Evolutionary conservation across 139 green algal species (phyloP), one percentile per base, ranked within the genome.

Genomic region (Diplosphaera chodatii): DNA sequence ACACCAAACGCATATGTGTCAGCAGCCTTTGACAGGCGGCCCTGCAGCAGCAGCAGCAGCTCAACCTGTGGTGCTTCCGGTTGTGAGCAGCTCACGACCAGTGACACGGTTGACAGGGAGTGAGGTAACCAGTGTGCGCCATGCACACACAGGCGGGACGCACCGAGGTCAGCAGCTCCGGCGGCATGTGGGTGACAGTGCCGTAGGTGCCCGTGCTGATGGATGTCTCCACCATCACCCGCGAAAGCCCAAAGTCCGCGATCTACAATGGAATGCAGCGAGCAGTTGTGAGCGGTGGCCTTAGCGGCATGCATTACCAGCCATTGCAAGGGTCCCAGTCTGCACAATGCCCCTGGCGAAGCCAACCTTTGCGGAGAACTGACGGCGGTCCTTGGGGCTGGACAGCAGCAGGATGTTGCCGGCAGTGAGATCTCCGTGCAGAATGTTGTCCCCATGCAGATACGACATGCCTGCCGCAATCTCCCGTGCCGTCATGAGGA

Each of bases 201-300:
- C 80, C 81, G 37, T 80, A 81, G 10, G 71, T 79, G 59, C 63
- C 68, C 3, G 74, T 79, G 63, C 55, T 66, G 55, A 78, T 72
- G n/a, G 59, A 68, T 64, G 67, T 68, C 59, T 48, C 66, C 40
- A 37, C 71, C 65, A 80, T 83, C 48, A 91, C 78, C 3, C 88
- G 72, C 22, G 70, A 83, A 18, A 93, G 63, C 0, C 87, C 89
- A 83, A 92, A 92, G 71, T 93, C 89, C 29, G 83, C 79, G 13
- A 91, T 74, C 84, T 90, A 81, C 71, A n/a, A n/a, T n/a, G n/a
- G n/a, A 62, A 16, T 31, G 16, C 73, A 1, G n/a, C n/a, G n/a
- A n/a, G n/a, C n/a, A n/a, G n/a, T n/a, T n/a, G n/a, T n/a, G n/a
- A n/a, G n/a, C n/a, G n/a, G n/a, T n/a, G n/a, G n/a, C n/a, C n/a